Percentiles rank a stretch among this genome's conserved stretches.
These are phyloP conservation scores for Thoreauomyces humboldtii DNA, from an alignment of 192 early-diverging fungal genomes.

Conservation along the genomic window DNA sequence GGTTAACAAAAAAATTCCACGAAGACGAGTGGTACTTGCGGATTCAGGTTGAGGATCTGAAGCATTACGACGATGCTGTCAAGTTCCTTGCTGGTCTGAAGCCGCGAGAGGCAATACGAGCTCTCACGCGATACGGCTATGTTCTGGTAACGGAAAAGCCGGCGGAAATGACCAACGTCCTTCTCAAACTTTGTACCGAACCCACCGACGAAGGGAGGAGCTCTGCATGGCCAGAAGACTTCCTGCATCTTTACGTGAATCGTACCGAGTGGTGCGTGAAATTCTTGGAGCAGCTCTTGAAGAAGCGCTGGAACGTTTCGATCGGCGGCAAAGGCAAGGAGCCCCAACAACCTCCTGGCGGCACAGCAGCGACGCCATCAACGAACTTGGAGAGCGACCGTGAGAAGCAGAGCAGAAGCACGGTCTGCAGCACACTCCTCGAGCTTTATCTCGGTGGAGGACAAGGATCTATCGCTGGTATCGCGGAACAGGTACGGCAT, in stretches of 20 bases:
- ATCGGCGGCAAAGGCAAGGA: conserved; percentile 21
- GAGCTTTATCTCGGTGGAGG: conserved; percentile 78
- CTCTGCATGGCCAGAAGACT: conserved; percentile 46
- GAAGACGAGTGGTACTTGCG: conserved; percentile 83
- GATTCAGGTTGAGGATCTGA: conserved; percentile 87
- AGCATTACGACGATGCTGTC: conserved; percentile 73
- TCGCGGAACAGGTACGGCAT: too few relatives aligned
- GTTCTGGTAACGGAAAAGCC: conserved; percentile 46
- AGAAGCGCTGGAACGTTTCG: conserved; percentile 65
- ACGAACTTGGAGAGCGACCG: not conserved
- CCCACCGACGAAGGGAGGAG: not conserved
- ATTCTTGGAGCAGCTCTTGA: conserved; percentile 85
- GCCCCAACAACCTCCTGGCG: not conserved
- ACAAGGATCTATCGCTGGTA: conserved; percentile 7
- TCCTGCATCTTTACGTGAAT: conserved; percentile 88
- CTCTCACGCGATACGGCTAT: conserved; percentile 41
- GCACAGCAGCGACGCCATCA: not conserved
- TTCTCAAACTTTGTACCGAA: conserved; percentile 42
- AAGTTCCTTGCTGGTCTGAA: conserved; percentile 61
- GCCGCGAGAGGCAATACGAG: conserved; percentile 23
- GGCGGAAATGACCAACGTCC: conserved; percentile 47
- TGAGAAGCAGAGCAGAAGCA: conserved; percentile 56
- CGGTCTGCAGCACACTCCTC: conserved; percentile 87
- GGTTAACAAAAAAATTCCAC: conserved; percentile 77
- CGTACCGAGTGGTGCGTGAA: conserved; percentile 71